phyloP scores from a whole-genome alignment of 768 basidiomycete genomes.

The Xanthoconium purpureum region DNA sequence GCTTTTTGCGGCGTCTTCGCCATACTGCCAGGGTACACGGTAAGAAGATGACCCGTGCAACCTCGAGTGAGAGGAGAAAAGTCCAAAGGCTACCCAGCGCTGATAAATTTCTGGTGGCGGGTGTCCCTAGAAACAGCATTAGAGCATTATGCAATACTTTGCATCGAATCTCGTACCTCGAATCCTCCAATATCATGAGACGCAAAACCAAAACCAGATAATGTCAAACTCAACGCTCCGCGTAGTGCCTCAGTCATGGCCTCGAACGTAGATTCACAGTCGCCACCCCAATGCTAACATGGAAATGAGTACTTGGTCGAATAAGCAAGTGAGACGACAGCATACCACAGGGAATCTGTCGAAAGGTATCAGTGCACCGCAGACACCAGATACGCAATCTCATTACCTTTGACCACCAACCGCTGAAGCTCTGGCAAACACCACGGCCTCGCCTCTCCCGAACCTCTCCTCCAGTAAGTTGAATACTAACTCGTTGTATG shows the following conservation, averaged over 20 bases:
- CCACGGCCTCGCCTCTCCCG: slow-evolving; percentile 62
- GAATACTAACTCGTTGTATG: slow-evolving; percentile 73
- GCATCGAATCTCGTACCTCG: slow-evolving; percentile 40
- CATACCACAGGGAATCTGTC: slow-evolving; percentile 18
- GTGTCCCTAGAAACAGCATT: slow-evolving; percentile 42
- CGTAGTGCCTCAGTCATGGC: slow-evolving; percentile 76
- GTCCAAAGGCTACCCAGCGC: slow-evolving; percentile 73
- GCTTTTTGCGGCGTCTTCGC: slow-evolving; percentile 62
- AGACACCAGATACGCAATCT: background rate
- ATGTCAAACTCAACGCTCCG: slow-evolving; percentile 60
- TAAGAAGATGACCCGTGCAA: slow-evolving; percentile 73
- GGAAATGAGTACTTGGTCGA: slow-evolving; percentile 10
- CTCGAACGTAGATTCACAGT: slow-evolving; percentile 74
- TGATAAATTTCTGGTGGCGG: slow-evolving; percentile 68
- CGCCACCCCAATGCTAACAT: slow-evolving; percentile 66
- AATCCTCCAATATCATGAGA: slow-evolving; percentile 80
- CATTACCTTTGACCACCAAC: slow-evolving; percentile 63
- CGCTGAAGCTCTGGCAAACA: slow-evolving; percentile 68
- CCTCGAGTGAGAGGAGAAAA: slow-evolving; percentile 74
- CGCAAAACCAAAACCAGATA: slow-evolving; percentile 69
- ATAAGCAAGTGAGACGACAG: background rate
- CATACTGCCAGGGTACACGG: slow-evolving; percentile 75
- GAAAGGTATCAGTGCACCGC: background rate
- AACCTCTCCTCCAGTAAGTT: slow-evolving; percentile 52
- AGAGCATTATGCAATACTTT: background rate